These are phyloP conservation scores for Pelargonium nanum DNA, from an alignment of 345 rosid genomes.

Conservation along the genomic window DNA sequence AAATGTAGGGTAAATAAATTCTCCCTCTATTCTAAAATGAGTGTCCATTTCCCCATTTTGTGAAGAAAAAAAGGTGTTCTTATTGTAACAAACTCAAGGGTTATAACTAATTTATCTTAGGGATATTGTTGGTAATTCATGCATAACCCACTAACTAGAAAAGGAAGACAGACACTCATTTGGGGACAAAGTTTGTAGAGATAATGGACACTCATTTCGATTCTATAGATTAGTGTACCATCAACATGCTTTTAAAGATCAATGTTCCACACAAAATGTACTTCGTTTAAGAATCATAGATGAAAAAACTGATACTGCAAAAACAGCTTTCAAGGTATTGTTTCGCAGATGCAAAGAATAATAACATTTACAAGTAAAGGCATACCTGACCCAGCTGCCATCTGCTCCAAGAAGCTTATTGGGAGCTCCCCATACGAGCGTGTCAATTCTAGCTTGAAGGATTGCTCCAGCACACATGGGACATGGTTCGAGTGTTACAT, in stretches of 20 bases:
- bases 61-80: too few species aligned
- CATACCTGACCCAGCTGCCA: constrained; percentile 91
- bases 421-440: constrained; percentile 98
- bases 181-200: too few species aligned
- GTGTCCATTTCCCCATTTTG: too few species aligned
- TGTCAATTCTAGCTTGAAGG: constrained; percentile 82
- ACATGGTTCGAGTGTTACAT: constrained; percentile 94
- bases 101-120: too few species aligned
- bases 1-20: not conserved
- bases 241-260: not conserved
- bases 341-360: not conserved
- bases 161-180: too few species aligned
- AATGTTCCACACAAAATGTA: too few species aligned
- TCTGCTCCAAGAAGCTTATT: constrained; percentile 98
- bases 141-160: too few species aligned
- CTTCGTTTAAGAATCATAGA: too few species aligned
- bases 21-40: too few species aligned
- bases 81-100: too few species aligned
- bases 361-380: not conserved
- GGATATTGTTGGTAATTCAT: too few species aligned
- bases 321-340: not conserved
- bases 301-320: not conserved
- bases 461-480: constrained; percentile 99
- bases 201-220: too few species aligned
- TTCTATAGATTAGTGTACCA: not conserved